Evolutionary conservation across 352 stramenopile genomes (phyloP), one percentile per base, ranked within the genome.

Genomic region (Halophytophthora polymorphica): DNA sequence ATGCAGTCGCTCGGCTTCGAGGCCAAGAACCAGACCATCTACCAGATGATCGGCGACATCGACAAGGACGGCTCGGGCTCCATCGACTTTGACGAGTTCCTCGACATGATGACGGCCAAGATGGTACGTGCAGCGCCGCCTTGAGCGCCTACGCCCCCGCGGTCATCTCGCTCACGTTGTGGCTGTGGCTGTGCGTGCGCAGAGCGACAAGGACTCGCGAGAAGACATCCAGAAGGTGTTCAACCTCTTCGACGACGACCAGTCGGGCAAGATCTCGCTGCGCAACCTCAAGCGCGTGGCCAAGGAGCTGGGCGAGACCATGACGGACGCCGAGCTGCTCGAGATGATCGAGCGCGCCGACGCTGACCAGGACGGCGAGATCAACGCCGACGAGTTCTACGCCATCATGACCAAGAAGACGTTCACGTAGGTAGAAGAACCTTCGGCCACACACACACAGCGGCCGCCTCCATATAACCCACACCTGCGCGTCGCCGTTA

Each of bases 261-360:
- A 98, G 58, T 97, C 90, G 50, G 96, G 96, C 17, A 98, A 98
- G 60, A 98, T 99, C 63, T 97, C 88, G 33, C 88, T 98, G 60
- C 82, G 88, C 22, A 98, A 99, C 73, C 83, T 99, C 53, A 99
- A 98, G 67, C 83, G 96, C 53, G 93, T 99, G 31, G 96, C 96
- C 17, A 97, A 98, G 56, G 96, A 99, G 66, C 76, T 99, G n/a
- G 96, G 97, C 34, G 97, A 99, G 79, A 98, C 92, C 58, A 98
- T 99, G 87, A 98, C 95, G 19, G 94, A 99, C 68, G 96, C 98
- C 50, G 97, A 99, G 82, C 72, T 99, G 58, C 86, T 98, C 45
- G 96, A 99, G 73, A 99, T 99, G 97, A 99, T 99, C 58, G 95
- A 98, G 69, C 83, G 97, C 42, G 96, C 96, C 1, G 91, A 98